Evolutionary conservation across 1,284 basidiomycete genomes (phyloP).

Genomic region (Moesziomyces globuligerus): DNA sequence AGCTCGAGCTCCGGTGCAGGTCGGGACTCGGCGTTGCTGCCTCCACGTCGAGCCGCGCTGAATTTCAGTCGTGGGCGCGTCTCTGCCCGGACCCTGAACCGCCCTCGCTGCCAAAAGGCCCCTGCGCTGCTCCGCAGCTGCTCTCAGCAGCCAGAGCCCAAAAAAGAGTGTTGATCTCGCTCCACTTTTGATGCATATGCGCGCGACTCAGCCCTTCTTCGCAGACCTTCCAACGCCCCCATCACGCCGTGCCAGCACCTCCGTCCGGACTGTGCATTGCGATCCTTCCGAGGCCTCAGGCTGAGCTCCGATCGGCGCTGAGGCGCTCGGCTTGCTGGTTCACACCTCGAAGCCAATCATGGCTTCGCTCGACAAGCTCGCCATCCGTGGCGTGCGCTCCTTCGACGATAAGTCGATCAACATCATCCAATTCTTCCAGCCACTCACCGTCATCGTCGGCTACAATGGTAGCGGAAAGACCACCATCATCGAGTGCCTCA

Average conservation of each 20-base stretch:
- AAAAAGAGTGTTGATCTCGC: not conserved
- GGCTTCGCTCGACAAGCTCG: constrained; percentile 66
- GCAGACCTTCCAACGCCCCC: too few species aligned
- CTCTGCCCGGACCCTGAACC: too few species aligned
- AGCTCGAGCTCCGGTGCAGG: too few species aligned
- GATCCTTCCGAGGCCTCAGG: too few species aligned
- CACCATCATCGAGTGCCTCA: constrained; percentile 98
- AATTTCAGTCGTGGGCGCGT: too few species aligned
- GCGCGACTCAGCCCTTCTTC: not conserved
- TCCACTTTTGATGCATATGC: too few species aligned
- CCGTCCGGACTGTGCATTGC: too few species aligned
- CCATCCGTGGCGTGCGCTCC: constrained; percentile 67
- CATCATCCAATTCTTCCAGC: constrained; percentile 96
- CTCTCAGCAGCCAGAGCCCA: not conserved
- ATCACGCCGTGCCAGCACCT: too few species aligned
- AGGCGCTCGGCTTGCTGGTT: not conserved
- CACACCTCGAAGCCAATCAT: constrained; percentile 15
- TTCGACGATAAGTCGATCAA: constrained; percentile 85
- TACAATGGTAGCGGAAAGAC: constrained; percentile 99
- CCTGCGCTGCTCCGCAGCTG: too few species aligned
- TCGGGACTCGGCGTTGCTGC: too few species aligned
- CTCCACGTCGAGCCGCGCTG: too few species aligned
- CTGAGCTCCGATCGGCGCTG: not conserved
- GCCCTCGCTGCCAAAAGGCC: too few species aligned
- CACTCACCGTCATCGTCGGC: constrained; percentile 97